Percentiles rank a stretch among this genome's conserved stretches.
phyloP scores from a whole-genome alignment of 495 filamentous ascomycete species.

The Glonium stellatum region DNA sequence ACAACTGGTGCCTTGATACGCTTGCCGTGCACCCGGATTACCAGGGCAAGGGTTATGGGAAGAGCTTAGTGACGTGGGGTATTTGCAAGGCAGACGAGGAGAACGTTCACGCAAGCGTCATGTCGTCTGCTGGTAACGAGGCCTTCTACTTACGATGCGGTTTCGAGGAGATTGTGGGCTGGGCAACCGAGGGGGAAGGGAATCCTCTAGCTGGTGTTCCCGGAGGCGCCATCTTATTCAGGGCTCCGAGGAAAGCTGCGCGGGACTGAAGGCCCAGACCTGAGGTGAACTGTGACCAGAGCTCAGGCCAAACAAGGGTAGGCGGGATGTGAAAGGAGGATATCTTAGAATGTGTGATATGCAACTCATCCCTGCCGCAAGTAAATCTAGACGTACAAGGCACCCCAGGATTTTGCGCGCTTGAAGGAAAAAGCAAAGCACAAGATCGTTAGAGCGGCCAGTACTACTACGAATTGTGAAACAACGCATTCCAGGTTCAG shows the following conservation, averaged over 20 bases:
- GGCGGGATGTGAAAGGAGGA: background rate
- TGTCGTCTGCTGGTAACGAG: constrained; percentile 13
- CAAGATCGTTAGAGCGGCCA: too few species aligned
- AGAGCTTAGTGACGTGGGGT: constrained; percentile 15
- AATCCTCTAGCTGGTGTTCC: constrained; percentile 8
- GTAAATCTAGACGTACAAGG: too few species aligned
- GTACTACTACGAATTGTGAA: too few species aligned
- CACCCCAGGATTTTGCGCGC: too few species aligned
- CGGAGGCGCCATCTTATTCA: constrained; percentile 15
- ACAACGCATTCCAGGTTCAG: too few species aligned
- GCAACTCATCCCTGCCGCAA: too few species aligned
- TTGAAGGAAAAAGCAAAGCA: too few species aligned
- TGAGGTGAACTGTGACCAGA: background rate
- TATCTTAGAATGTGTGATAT: background rate
- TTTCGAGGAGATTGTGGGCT: constrained; percentile 9
- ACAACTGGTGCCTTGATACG: constrained; percentile 9
- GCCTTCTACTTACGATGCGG: constrained; percentile 16
- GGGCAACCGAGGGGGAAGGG: constrained; percentile 6
- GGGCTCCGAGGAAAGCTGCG: constrained; percentile 1
- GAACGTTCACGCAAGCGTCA: constrained; percentile 8
- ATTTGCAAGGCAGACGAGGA: constrained; percentile 12
- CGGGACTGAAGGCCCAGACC: too few species aligned
- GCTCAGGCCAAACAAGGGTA: background rate
- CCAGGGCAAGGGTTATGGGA: constrained; percentile 13
- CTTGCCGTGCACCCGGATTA: constrained; percentile 12